phyloP scores from a whole-genome alignment of 1,139 yeast genomes.

The Candida mesenterica region DNA sequence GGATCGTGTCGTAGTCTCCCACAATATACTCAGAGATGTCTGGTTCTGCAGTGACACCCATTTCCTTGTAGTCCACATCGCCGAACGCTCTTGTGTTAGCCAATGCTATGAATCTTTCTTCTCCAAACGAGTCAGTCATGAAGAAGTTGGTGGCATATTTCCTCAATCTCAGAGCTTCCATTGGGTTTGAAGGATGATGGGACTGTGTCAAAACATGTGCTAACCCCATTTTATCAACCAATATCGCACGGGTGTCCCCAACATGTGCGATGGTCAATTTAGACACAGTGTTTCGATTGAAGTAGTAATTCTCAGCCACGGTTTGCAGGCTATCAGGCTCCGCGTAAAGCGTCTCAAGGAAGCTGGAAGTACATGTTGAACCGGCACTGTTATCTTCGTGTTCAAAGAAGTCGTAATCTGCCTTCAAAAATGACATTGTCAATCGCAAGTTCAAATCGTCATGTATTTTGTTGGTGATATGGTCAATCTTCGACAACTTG shows the following conservation, averaged over 20 bases:
- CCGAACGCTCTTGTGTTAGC: constrained; percentile 96
- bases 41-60: constrained; percentile 92
- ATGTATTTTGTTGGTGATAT: constrained; percentile 9
- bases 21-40: constrained; percentile 68
- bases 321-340: constrained; percentile 29
- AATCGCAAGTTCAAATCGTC: constrained; percentile 62
- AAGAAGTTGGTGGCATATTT: constrained; percentile 71
- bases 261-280: constrained; percentile 81
- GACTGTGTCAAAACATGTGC: constrained; percentile 76
- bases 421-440: constrained; percentile 58
- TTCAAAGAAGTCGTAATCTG: constrained; percentile 52
- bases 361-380: constrained; percentile 79
- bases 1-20: constrained; percentile 49
- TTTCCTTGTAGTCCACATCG: constrained; percentile 72
- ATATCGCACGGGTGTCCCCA: constrained; percentile 91
- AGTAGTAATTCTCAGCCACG: constrained; percentile 53
- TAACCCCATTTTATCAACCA: constrained; percentile 72
- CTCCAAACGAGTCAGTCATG: constrained; percentile 91
- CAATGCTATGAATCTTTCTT: constrained; percentile 75
- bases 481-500: constrained; percentile 13
- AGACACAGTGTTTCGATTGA: constrained; percentile 67
- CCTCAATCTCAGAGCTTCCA: constrained; percentile 71
- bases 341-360: constrained; percentile 54
- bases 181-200: constrained; percentile 86
- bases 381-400: constrained; percentile 52